Evolutionary conservation across 768 basidiomycete species (phyloP).

Genomic region (Pisolithus marmoratus): DNA sequence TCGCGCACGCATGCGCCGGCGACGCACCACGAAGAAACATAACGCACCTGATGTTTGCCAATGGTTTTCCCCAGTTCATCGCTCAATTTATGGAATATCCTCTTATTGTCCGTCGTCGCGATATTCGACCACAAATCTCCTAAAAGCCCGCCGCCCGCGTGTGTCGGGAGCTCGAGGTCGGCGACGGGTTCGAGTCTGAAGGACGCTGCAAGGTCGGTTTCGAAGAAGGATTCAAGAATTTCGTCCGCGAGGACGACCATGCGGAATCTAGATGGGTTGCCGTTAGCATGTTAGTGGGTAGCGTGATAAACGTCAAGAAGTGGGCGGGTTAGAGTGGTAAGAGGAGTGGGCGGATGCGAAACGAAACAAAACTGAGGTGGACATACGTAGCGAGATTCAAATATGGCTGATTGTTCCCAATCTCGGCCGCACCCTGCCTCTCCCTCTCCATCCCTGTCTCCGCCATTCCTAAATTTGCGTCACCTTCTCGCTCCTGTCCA

Average conservation of each 20-base stretch:
- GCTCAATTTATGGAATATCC: conserved; percentile 87
- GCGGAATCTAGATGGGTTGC: conserved; percentile 60
- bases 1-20: no score
- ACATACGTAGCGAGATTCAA: conserved; percentile 83
- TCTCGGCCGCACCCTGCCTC: conserved; percentile 35
- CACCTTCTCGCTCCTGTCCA: no score
- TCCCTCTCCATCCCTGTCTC: no score
- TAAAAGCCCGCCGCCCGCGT: conserved; percentile 58
- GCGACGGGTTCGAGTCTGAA: conserved; percentile 74
- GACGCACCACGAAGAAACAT: neutral
- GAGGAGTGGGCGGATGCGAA: no score
- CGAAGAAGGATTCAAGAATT: conserved; percentile 94
- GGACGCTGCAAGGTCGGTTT: conserved; percentile 81
- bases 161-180: conserved; percentile 57
- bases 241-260: conserved; percentile 99
- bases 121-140: conserved; percentile 89
- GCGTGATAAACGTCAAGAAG: neutral
- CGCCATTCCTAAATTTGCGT: no score
- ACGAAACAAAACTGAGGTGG: neutral
- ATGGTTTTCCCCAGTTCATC: conserved; percentile 94
- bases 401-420: conserved; percentile 82
- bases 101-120: conserved; percentile 87
- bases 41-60: conserved; percentile 78
- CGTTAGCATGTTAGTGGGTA: conserved; percentile 7
- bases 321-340: no score